Base-by-base conservation (phyloP, 1,284 basidiomycete genomes). In the Coniferiporia sulphurascens region DNA sequence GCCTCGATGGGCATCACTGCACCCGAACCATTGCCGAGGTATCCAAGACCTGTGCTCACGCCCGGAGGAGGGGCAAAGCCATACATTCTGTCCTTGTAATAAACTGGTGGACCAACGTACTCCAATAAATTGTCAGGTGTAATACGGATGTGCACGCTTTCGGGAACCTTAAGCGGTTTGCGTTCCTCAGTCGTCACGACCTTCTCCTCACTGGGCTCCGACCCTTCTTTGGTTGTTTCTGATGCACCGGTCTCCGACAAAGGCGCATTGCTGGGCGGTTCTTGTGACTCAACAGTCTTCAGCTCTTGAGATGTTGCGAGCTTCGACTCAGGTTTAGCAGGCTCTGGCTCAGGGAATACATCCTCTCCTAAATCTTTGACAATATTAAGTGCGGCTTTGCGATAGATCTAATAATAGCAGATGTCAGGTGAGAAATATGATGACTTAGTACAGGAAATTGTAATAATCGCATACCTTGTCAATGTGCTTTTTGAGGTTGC, bases 1-100 rank as follows among this genome's bases (percentile, higher is more conserved):
- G 91, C 92, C 76, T 99, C 96, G 59, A 99, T 89, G 15, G 96
- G 95, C 95, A 98, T 97, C 56, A 98, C 90, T 22, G 93, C 91
- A 22, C 96, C 96, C 9, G 91, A 93, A 0, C 96, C 96, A 72
- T 98, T 98, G 13, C 95, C 95, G 21, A 97, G 79, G 73, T 98
- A 98, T 5, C 96, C 96, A 2, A 99, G 77, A 34, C 96, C 96
- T 4, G 93, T 96, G 65, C 89, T 92, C 27, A 98, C 96, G 59
- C 96, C 96, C 0, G 94, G 84, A 1, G 97, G 96, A 13, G 93
- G 91, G 3, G 85, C 74, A 51, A 79, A 78, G 10, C 83, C 81
- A 71, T 97, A 99, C 77, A 99, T 83, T 65, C 96, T 77, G 70
- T 99, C 96, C 73, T 95, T 95, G 74, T 97, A 92, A 74, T 97